These are phyloP conservation scores for Choiromyces venosus DNA, from an alignment of 495 filamentous ascomycete genomes.

Conservation along the genomic window DNA sequence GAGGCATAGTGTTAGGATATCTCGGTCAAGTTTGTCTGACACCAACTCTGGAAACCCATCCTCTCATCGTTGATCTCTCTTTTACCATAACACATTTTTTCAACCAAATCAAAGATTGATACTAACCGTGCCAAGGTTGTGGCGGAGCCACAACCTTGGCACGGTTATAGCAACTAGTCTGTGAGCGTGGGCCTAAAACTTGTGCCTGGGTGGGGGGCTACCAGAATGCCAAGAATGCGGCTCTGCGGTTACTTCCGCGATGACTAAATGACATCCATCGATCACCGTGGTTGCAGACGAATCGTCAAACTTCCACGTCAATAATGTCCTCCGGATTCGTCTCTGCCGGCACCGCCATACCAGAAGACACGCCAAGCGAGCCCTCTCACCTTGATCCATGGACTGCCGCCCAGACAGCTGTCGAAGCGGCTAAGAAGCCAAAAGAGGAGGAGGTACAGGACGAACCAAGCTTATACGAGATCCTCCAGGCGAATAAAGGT, in stretches of 20 bases:
- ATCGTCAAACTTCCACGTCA: constrained; percentile 1
- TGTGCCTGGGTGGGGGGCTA: too few species aligned
- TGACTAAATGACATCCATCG: constrained; percentile 21
- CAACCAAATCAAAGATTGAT: too few species aligned
- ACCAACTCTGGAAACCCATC: too few species aligned
- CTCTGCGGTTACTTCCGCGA: constrained; percentile 16
- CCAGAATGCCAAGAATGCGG: constrained; percentile 8
- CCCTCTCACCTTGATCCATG: constrained; percentile 60
- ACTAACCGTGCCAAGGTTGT: too few species aligned
- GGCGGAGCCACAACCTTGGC: too few species aligned
- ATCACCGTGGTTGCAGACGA: constrained; percentile 1
- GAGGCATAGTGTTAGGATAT: too few species aligned
- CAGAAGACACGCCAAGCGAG: constrained; percentile 42
- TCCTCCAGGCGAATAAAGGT: constrained; percentile 94
- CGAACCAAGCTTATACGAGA: constrained; percentile 63
- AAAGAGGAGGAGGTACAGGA: constrained; percentile 52
- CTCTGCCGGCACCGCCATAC: constrained; percentile 70
- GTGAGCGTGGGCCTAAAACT: too few species aligned
- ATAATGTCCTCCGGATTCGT: constrained; percentile 83
- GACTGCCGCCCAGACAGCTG: constrained; percentile 67
- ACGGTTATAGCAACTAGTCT: too few species aligned
- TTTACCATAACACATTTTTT: too few species aligned
- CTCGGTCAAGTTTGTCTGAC: too few species aligned
- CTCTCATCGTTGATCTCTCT: too few species aligned
- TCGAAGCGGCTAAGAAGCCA: constrained; percentile 61